These are phyloP conservation scores for Cryphonectria naterciae DNA, from an alignment of 2,329 filamentous ascomycete genomes.

Conservation along the genomic window DNA sequence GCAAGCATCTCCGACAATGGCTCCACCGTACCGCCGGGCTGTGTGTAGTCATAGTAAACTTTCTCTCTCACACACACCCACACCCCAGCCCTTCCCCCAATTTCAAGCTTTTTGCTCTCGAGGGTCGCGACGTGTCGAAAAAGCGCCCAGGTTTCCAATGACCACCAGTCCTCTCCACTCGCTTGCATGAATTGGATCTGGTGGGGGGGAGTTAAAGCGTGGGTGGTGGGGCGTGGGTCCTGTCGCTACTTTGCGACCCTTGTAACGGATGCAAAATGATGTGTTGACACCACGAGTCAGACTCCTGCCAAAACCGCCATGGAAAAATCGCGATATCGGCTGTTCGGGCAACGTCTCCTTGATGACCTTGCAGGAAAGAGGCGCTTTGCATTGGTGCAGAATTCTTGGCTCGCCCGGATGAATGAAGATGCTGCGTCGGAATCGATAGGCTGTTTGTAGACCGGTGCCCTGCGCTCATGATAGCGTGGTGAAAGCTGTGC, in stretches of 20 bases:
- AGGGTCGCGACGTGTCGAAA: constrained; percentile 10
- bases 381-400: constrained; percentile 11
- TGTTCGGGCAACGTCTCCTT: background rate
- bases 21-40: background rate
- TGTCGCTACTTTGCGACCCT: constrained; percentile 9
- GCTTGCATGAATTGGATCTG: constrained; percentile 21
- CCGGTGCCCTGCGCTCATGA: background rate
- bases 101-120: background rate
- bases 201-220: constrained; percentile 20
- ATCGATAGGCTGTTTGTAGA: constrained; percentile 6
- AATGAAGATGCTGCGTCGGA: background rate
- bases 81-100: background rate
- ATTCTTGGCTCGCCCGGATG: background rate
- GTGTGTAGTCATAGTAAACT: too few species aligned
- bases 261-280: constrained; percentile 27
- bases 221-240: constrained; percentile 21
- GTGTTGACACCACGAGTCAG: constrained; percentile 26
- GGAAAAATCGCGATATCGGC: constrained; percentile 22
- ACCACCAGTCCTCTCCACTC: constrained; percentile 4
- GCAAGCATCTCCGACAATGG: background rate
- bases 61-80: background rate
- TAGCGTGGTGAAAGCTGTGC: background rate
- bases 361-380: constrained; percentile 15
- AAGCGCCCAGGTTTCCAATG: constrained; percentile 15
- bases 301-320: background rate